Evolutionary conservation across 2,329 filamentous ascomycete species (phyloP), one percentile per base, ranked within the genome.

Genomic region (Fusarium stilboides): DNA sequence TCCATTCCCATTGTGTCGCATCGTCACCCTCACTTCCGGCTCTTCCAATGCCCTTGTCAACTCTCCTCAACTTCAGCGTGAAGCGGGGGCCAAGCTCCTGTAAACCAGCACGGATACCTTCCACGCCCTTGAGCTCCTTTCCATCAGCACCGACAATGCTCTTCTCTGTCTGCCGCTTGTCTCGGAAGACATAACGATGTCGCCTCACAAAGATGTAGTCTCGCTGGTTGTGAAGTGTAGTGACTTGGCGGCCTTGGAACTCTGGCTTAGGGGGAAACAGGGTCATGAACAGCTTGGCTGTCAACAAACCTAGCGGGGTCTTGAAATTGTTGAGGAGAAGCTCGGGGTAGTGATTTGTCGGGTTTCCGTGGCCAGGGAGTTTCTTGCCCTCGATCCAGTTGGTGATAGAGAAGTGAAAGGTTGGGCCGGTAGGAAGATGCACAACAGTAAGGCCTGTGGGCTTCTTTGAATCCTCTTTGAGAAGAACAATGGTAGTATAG

Each of bases 1-100:
- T 97, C 96, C 96, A 99, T 78, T 98, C 89, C 95, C 96, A 98
- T 77, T 97, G 93, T 72, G 94, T 88, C 37, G 94, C 93, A 79
- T 91, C 83, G 79, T 89, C 84, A 84, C 93, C 88, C 65, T 89
- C 86, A 73, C 88, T 90, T 19, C 89, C 89, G 9, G 89, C 89
- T 57, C 87, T 81, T 15, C 89, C 89, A 70, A 99, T 92, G 0
- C 94, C 95, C 81, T 94, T 94, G 78, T 98, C 95, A 43, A 98
- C 91, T 75, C 96, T 89, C 72, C 94, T 89, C 75, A 99, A 82
- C 84, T 98, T 98, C 69, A 98, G 81, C 3, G 82, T 84, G 51
- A 83, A 96, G 86, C 74, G 85, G 9, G 94, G 94, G 0, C 95
- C 95, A 24, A 98, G 74, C 81, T 98, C 96, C 80, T 98, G 96